Conservation (phyloP, 495 filamentous ascomycete species). For the Aspergillus bridgeri region DNA sequence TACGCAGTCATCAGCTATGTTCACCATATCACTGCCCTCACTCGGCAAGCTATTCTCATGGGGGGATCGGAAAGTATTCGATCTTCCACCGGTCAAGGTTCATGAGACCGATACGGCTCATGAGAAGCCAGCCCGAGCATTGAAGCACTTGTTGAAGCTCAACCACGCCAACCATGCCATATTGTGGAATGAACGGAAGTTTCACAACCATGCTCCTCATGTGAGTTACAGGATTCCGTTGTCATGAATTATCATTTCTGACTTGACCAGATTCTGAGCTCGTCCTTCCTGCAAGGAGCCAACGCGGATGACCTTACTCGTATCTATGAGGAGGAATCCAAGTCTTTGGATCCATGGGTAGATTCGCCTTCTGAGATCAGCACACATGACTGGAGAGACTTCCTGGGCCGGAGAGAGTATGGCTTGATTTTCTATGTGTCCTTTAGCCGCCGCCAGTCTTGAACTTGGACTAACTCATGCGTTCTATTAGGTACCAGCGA, state of each 20-base stretch:
- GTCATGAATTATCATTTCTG: neutral
- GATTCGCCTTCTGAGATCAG: conserved; percentile 82
- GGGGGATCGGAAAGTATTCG: conserved; percentile 42
- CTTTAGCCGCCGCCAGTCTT: neutral
- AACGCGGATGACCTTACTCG: conserved; percentile 64
- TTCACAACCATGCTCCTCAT: conserved; percentile 87
- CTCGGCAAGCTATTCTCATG: conserved; percentile 20
- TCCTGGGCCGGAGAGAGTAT: conserved; percentile 65
- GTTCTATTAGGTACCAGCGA: conserved; percentile 65
- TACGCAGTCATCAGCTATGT: conserved; percentile 19
- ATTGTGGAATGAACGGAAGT: conserved; percentile 69
- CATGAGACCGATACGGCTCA: conserved; percentile 74
- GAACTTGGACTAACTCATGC: conserved; percentile 1
- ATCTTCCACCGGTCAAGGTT: conserved; percentile 65
- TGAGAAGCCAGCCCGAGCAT: conserved; percentile 73
- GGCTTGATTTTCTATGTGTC: conserved; percentile 11
- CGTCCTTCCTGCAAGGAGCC: conserved; percentile 81
- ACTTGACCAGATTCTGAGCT: conserved; percentile 58
- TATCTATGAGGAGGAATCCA: conserved; percentile 74
- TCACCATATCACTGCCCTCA: conserved; percentile 28
- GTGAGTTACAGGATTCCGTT: conserved; percentile 37
- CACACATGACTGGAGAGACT: conserved; percentile 80
- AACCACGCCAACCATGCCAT: conserved; percentile 91
- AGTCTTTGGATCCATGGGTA: conserved; percentile 72
- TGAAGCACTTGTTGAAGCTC: conserved; percentile 84